phyloP scores from a whole-genome alignment of 192 early-diverging fungal genomes.

The Paraglomus brasilianum region DNA sequence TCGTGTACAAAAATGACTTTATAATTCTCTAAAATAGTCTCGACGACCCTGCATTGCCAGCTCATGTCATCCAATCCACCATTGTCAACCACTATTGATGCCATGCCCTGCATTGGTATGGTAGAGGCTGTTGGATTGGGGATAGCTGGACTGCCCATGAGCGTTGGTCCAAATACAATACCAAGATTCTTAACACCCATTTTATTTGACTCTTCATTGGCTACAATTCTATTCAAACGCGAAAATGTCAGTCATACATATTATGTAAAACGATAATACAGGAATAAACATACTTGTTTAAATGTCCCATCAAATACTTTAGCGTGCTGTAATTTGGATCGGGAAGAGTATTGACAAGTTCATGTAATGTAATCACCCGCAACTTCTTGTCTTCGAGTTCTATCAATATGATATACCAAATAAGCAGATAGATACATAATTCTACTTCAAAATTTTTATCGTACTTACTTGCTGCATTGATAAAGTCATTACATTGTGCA shows the following conservation, averaged over 20 bases:
- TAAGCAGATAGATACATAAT: constrained; percentile 3
- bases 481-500: constrained; percentile 60
- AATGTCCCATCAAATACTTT: constrained; percentile 74
- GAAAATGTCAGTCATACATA: not conserved
- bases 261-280: not conserved
- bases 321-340: constrained; percentile 85
- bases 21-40: constrained; percentile 62
- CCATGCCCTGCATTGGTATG: not conserved
- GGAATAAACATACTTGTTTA: constrained; percentile 63
- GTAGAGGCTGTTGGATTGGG: not conserved
- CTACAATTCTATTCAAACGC: constrained; percentile 59
- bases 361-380: constrained; percentile 68
- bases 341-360: constrained; percentile 70
- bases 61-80: constrained; percentile 47
- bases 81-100: not conserved
- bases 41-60: constrained; percentile 59
- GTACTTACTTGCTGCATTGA: constrained; percentile 68
- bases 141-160: constrained; percentile 42
- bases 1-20: constrained; percentile 62
- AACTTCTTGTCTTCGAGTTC: constrained; percentile 62
- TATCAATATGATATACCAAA: constrained; percentile 26
- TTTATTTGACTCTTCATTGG: constrained; percentile 75
- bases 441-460: not conserved
- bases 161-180: constrained; percentile 92
- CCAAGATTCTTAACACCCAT: constrained; percentile 87